phyloP scores from a whole-genome alignment of 1,284 basidiomycete species.

The Cystobasidiaceae sp. region DNA sequence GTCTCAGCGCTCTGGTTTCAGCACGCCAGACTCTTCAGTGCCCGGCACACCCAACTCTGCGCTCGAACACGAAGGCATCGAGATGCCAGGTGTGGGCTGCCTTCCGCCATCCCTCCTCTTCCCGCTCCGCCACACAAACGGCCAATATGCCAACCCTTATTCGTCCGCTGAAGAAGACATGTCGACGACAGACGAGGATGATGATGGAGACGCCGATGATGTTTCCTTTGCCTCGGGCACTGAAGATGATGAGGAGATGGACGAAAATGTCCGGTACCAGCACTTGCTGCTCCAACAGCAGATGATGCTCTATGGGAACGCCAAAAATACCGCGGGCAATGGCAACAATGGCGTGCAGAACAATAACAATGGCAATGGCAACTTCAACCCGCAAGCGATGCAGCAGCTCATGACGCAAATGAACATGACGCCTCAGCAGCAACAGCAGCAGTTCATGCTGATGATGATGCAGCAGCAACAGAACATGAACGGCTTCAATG shows the following conservation, averaged over 20 bases:
- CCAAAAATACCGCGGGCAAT: not conserved
- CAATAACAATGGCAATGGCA: not conserved
- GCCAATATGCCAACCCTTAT: not conserved
- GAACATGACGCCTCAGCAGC: not conserved
- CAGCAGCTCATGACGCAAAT: not conserved
- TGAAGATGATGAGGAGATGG: conserved; percentile 3
- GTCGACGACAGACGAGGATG: conserved; percentile 24
- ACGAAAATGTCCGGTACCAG: conserved; percentile 12
- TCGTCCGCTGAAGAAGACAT: conserved; percentile 19
- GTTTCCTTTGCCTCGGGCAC: not conserved
- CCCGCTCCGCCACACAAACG: not conserved
- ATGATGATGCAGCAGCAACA: not conserved
- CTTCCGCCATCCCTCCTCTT: conserved; percentile 26
- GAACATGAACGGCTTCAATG: not conserved
- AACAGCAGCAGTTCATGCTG: not conserved
- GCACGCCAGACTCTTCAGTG: conserved; percentile 33
- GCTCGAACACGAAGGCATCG: conserved; percentile 18
- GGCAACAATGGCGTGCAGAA: not conserved
- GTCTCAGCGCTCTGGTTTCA: conserved; percentile 30
- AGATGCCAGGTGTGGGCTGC: conserved; percentile 25
- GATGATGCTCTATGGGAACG: not conserved
- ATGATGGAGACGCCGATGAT: conserved; percentile 7
- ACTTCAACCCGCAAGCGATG: not conserved
- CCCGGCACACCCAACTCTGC: conserved; percentile 31
- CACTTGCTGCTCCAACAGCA: conserved; percentile 9